Evolutionary conservation across 1,284 basidiomycete genomes (phyloP), one percentile per base, ranked within the genome.

Genomic region (Lentinula novae-zelandiae): DNA sequence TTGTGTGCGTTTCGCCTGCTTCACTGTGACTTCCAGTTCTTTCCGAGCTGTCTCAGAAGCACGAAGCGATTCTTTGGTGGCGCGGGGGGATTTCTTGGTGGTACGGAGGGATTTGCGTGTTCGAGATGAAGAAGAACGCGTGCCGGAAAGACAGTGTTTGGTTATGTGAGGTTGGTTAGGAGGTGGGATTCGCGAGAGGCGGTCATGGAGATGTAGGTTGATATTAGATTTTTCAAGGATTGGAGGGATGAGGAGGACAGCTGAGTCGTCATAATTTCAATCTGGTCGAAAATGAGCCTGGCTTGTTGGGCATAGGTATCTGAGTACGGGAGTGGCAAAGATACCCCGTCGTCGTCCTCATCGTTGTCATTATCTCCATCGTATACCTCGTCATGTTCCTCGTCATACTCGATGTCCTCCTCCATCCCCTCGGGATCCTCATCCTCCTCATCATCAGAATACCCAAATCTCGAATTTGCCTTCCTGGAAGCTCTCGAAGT

Each of bases 1-100:
- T 69, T 91, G 85, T 31, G 92, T 82, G 8, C 44, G 44, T 70
- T 88, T 84, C 53, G 84, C 80, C 70, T 97, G 95, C 20, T 81
- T 78, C 65, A 81, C 79, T 3, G 22, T 51, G 7, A 9, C 49
- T 51, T 51, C 33, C 27, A 51, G 15, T 15, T 7, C 8, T 33
- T 34, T 31, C 10, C 27, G 22, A 13, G 31, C 33, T 10, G 27
- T 15, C 33, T 51, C 33, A 9, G 49, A 34, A 13, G 15, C 44
- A 9, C 44, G 44, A 22, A 46, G 22, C 22, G 44, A 22, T 13
- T 46, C 22, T 22, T 22, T 22, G 22, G 22, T 22, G 22, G 22
- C 22, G 22, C 22, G 22, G 22, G 2, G 22, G 22, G 22, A 22
- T 8, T 46, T 46, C 1, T 10, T 13, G 8, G 44, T 46, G n/a